Conservation (phyloP, 106 monocot species). For the Acorus calamus region DNA sequence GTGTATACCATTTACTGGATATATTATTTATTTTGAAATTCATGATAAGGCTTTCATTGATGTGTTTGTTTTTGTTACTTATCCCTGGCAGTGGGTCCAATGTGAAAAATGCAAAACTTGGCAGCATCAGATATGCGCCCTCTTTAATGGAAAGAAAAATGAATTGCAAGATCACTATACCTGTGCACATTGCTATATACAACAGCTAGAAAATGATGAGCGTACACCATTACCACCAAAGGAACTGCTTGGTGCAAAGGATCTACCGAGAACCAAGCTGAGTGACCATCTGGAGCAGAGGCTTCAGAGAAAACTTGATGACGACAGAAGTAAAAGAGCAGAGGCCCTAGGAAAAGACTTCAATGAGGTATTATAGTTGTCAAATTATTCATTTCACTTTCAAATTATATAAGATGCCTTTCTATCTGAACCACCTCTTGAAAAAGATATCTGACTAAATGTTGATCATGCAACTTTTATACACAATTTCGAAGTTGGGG, state of each 20-base stretch:
- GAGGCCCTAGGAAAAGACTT: background rate
- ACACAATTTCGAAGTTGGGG: too few species aligned
- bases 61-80: background rate
- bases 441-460: too few species aligned
- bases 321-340: constrained; percentile 9
- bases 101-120: background rate
- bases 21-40: background rate
- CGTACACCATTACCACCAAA: background rate
- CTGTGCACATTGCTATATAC: constrained; percentile 1
- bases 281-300: constrained; percentile 8
- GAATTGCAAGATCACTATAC: constrained; percentile 3
- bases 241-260: constrained; percentile 5
- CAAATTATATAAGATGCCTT: too few species aligned
- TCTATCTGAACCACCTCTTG: too few species aligned
- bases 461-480: too few species aligned
- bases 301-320: background rate
- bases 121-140: constrained; percentile 14
- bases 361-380: constrained; percentile 1
- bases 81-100: background rate
- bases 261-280: constrained; percentile 4
- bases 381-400: too few species aligned
- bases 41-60: too few species aligned
- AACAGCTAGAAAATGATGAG: constrained; percentile 5
- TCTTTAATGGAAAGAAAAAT: constrained; percentile 4
- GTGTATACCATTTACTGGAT: background rate